phyloP scores from a whole-genome alignment of 352 stramenopile genomes.

The Phytopythium sindhum region DNA sequence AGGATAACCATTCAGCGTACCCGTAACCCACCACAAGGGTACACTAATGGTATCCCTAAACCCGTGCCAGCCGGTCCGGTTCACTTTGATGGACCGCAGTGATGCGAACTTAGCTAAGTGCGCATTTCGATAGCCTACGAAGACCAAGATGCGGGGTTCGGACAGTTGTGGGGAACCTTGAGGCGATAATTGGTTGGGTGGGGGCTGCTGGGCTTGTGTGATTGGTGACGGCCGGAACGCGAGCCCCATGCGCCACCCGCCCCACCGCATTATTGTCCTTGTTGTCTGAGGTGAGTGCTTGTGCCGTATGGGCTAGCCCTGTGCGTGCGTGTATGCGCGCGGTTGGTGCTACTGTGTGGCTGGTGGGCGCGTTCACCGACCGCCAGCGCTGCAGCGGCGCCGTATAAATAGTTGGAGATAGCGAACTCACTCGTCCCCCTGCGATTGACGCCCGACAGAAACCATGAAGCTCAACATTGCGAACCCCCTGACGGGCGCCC shows the following conservation, averaged over 20 bases:
- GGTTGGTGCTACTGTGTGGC: not conserved
- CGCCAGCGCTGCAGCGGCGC: not conserved
- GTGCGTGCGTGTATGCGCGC: not conserved
- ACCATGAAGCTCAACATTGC: slow-evolving; percentile 99
- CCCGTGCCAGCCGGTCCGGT: too few relatives aligned
- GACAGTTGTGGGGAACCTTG: slow-evolving; percentile 15
- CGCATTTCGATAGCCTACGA: slow-evolving; percentile 8
- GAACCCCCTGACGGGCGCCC: slow-evolving; percentile 95
- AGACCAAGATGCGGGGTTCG: not conserved
- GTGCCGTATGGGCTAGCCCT: not conserved
- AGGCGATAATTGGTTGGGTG: slow-evolving; percentile 14
- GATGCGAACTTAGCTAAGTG: slow-evolving; percentile 5
- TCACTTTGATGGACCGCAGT: too few relatives aligned
- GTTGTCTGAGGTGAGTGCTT: slow-evolving; percentile 62
- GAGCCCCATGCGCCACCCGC: not conserved
- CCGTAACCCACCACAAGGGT: too few relatives aligned
- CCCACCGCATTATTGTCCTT: slow-evolving; percentile 52
- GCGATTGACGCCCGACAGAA: not conserved
- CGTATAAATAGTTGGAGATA: too few relatives aligned
- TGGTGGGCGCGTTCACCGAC: not conserved
- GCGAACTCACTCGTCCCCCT: not conserved
- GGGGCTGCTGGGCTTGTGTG: slow-evolving; percentile 12
- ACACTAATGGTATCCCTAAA: too few relatives aligned
- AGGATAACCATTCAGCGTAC: too few relatives aligned
- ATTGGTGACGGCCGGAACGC: slow-evolving; percentile 3